These are phyloP conservation scores for Somion occarium DNA, from an alignment of 1,284 basidiomycete genomes.

Conservation along the genomic window DNA sequence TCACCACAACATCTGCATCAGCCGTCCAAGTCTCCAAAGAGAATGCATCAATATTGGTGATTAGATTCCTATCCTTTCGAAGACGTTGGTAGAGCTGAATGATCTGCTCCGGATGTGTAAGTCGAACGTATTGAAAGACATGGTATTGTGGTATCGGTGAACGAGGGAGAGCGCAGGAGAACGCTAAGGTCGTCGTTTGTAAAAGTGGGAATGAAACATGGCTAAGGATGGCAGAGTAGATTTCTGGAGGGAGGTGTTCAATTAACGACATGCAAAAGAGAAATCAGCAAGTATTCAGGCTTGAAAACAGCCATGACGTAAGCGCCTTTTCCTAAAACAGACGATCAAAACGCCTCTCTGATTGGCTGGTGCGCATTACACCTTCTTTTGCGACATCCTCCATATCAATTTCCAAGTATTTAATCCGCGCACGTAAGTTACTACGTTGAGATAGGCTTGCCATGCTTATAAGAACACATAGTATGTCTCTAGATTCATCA, in stretches of 20 bases:
- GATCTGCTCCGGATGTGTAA: slow-evolving; percentile 41
- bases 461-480: not conserved
- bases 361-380: not conserved
- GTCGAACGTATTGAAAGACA: slow-evolving; percentile 46
- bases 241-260: slow-evolving; percentile 45
- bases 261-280: slow-evolving; percentile 8
- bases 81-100: slow-evolving; percentile 45
- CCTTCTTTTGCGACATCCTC: too few relatives aligned
- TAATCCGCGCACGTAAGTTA: too few relatives aligned
- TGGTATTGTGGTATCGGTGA: slow-evolving; percentile 45
- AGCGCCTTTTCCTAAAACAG: not conserved
- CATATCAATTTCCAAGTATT: not conserved
- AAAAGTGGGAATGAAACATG: slow-evolving; percentile 36
- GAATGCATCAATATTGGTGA: slow-evolving; percentile 40
- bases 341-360: slow-evolving; percentile 3
- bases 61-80: slow-evolving; percentile 29
- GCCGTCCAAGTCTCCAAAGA: slow-evolving; percentile 51
- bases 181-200: slow-evolving; percentile 41
- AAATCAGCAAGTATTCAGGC: not conserved
- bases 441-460: not conserved
- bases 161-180: slow-evolving; percentile 51
- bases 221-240: slow-evolving; percentile 50
- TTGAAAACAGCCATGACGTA: not conserved
- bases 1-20: slow-evolving; percentile 60
- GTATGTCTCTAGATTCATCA: not conserved